Conservation (phyloP, 306 rosid species). For the Astragalus glycyphyllos region DNA sequence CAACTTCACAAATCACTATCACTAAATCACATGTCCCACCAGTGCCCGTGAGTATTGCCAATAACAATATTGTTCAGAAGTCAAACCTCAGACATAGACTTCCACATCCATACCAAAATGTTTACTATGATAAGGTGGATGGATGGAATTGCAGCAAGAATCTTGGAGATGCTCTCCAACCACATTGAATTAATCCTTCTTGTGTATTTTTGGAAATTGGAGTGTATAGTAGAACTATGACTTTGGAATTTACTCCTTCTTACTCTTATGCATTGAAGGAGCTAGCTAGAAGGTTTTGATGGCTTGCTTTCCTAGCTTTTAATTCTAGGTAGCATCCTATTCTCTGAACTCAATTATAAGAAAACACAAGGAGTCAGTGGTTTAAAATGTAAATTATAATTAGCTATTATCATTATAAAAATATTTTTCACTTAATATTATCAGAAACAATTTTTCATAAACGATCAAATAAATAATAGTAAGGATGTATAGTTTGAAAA, state of each 20-base stretch:
- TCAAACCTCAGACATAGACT: slow-evolving; percentile 27
- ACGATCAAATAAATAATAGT: no score
- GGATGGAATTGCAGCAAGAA: slow-evolving; percentile 23
- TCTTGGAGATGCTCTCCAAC: slow-evolving; percentile 27
- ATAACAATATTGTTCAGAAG: slow-evolving; percentile 29
- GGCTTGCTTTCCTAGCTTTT: no score
- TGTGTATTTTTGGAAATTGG: slow-evolving; percentile 8
- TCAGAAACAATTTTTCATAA: no score
- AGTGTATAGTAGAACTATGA: slow-evolving; percentile 21
- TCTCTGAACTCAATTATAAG: no score
- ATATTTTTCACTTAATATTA: no score
- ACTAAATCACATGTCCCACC: slow-evolving; percentile 8
- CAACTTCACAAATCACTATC: no score
- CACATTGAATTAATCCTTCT: slow-evolving; percentile 32
- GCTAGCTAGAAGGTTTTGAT: no score
- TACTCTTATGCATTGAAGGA: neutral
- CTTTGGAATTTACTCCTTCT: slow-evolving; percentile 33
- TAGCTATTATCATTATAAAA: no score
- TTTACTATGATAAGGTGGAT: neutral
- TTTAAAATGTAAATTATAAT: no score
- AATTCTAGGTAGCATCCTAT: no score
- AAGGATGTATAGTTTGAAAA: neutral
- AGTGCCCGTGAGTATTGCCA: slow-evolving; percentile 1
- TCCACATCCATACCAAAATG: neutral
- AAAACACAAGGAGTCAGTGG: no score